These are phyloP conservation scores for Ogataea paraovalis DNA, from an alignment of 805 yeast genomes.

Conservation along the genomic window DNA sequence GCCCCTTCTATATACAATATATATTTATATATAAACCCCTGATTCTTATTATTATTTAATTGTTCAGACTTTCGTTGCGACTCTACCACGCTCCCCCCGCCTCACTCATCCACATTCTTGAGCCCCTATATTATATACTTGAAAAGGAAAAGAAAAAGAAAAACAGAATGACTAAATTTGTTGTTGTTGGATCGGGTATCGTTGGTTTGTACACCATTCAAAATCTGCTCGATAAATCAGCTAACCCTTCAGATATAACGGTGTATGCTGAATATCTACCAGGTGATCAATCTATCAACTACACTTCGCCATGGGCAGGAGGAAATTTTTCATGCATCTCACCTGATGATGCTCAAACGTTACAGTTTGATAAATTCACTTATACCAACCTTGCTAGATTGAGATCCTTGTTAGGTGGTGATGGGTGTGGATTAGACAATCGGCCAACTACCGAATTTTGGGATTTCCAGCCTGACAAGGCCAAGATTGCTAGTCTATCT, in stretches of 20 bases:
- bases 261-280: slow-evolving; percentile 67
- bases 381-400: slow-evolving; percentile 44
- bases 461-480: slow-evolving; percentile 44
- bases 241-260: slow-evolving; percentile 41
- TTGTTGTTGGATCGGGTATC: slow-evolving; percentile 53
- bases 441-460: slow-evolving; percentile 57
- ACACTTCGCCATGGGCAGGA: slow-evolving; percentile 82
- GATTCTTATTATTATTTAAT: too few species aligned
- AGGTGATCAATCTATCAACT: slow-evolving; percentile 70
- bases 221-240: slow-evolving; percentile 40
- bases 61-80: too few species aligned
- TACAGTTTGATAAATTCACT: slow-evolving; percentile 53
- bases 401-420: slow-evolving; percentile 46
- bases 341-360: slow-evolving; percentile 48
- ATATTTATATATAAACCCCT: too few species aligned
- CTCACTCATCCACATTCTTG: too few species aligned
- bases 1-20: too few species aligned
- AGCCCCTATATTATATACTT: too few species aligned
- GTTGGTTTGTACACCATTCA: slow-evolving; percentile 62
- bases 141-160: too few species aligned
- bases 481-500: slow-evolving; percentile 44
- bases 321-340: slow-evolving; percentile 60
- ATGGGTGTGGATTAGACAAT: slow-evolving; percentile 49
- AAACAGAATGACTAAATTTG: slow-evolving; percentile 15
- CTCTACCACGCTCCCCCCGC: too few species aligned